These are phyloP conservation scores for Neoarthrinium moseri DNA, from an alignment of 2,329 filamentous ascomycete genomes.

Conservation along the genomic window DNA sequence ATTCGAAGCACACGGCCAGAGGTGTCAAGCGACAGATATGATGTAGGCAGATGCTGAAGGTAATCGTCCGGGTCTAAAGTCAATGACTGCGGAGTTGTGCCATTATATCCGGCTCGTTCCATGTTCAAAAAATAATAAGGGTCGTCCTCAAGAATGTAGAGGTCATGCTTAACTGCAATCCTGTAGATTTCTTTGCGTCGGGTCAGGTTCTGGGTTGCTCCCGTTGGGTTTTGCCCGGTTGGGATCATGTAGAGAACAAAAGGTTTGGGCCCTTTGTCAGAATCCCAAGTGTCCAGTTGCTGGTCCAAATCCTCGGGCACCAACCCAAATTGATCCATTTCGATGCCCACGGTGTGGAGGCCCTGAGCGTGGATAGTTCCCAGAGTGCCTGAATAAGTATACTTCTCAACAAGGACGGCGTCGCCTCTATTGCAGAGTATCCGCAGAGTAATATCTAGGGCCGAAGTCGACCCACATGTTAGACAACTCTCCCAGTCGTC, in stretches of 20 bases:
- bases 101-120: slow-evolving; percentile 12
- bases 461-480: slow-evolving; percentile 65
- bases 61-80: slow-evolving; percentile 15
- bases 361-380: slow-evolving; percentile 65
- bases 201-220: slow-evolving; percentile 62
- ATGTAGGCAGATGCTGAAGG: slow-evolving; percentile 14
- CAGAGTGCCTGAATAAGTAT: slow-evolving; percentile 42
- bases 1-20: slow-evolving; percentile 29
- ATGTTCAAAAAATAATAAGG: slow-evolving; percentile 76
- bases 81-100: too few species aligned
- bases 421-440: slow-evolving; percentile 65
- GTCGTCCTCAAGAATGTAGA: slow-evolving; percentile 72
- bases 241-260: slow-evolving; percentile 70
- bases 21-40: slow-evolving; percentile 31
- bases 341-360: slow-evolving; percentile 56
- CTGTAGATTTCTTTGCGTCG: slow-evolving; percentile 63
- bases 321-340: slow-evolving; percentile 67
- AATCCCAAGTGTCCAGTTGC: slow-evolving; percentile 65
- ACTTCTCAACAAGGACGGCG: slow-evolving; percentile 69
- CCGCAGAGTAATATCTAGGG: slow-evolving; percentile 65
- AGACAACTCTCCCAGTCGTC: slow-evolving; percentile 69
- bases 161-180: slow-evolving; percentile 68
- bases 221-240: slow-evolving; percentile 73
- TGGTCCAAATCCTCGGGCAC: slow-evolving; percentile 61
- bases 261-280: slow-evolving; percentile 59